A percentile compares a stretch with the other conserved stretches of the same genome.
Conservation (phyloP, 78 protist genomes). For the Chrysochromulina parva region DNA sequence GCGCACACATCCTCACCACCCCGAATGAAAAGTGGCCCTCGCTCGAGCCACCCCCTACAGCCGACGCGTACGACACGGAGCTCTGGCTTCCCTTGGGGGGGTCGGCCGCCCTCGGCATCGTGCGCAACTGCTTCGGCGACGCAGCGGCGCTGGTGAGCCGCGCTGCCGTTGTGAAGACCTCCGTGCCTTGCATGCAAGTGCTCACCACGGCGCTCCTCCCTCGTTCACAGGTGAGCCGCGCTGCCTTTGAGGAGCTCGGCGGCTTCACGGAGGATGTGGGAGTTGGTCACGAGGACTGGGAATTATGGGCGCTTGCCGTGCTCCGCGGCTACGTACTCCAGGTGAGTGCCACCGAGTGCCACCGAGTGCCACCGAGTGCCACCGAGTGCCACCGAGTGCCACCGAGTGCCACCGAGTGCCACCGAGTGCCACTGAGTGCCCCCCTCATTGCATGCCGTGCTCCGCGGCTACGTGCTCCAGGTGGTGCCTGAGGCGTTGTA, state of each 20-base stretch:
- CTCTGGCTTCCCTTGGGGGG: constrained; percentile 6
- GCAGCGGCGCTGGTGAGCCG: not conserved
- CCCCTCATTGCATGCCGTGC: too few species aligned
- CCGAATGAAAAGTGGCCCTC: not conserved
- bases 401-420: too few species aligned
- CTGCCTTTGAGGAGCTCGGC: not conserved
- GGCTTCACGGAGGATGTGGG: not conserved
- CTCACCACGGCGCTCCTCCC: too few species aligned
- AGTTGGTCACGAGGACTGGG: constrained; percentile 27
- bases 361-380: too few species aligned
- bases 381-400: too few species aligned
- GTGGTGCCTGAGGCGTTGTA: not conserved
- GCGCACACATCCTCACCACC: not conserved
- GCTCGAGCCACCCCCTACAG: not conserved
- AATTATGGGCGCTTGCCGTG: not conserved
- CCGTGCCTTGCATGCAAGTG: too few species aligned
- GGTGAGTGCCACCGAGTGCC: too few species aligned
- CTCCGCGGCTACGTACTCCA: too few species aligned
- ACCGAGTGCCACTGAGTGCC: too few species aligned
- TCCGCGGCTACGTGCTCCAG: not conserved
- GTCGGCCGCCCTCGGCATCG: not conserved
- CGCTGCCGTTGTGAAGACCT: too few species aligned
- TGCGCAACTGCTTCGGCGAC: constrained; percentile 7
- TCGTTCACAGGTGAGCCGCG: too few species aligned
- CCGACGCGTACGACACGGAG: not conserved